These are phyloP conservation scores for Agroathelia rolfsii DNA, from an alignment of 1,284 basidiomycete genomes.

Conservation along the genomic window DNA sequence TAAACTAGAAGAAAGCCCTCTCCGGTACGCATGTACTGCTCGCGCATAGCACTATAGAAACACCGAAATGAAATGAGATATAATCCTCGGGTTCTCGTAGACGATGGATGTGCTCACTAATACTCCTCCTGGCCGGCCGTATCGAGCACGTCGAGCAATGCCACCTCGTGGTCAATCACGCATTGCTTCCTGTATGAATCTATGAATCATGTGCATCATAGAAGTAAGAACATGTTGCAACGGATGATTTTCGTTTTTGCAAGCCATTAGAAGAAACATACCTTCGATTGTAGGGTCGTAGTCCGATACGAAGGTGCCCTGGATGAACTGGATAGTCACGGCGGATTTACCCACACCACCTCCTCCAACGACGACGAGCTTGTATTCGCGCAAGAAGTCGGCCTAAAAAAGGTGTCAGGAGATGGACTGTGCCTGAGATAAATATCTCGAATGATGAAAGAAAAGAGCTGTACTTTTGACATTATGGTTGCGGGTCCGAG, in stretches of 20 bases:
- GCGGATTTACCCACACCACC: slow-evolving; percentile 44
- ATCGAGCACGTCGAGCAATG: slow-evolving; percentile 69
- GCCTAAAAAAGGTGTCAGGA: slow-evolving; percentile 27
- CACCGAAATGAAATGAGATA: too few species aligned
- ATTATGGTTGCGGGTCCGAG: too few species aligned
- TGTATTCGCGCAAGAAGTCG: slow-evolving; percentile 60
- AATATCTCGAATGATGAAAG: too few species aligned
- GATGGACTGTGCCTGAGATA: background rate
- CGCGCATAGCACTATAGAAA: slow-evolving; percentile 56
- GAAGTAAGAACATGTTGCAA: too few species aligned
- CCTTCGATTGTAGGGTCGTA: slow-evolving; percentile 42
- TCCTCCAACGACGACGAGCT: slow-evolving; percentile 71
- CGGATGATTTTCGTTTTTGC: too few species aligned
- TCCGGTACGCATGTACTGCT: slow-evolving; percentile 68
- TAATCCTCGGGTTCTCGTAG: too few species aligned
- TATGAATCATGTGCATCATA: slow-evolving; percentile 13
- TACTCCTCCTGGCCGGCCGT: slow-evolving; percentile 65
- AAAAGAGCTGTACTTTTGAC: too few species aligned
- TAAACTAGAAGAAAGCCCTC: slow-evolving; percentile 78
- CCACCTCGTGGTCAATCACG: slow-evolving; percentile 71
- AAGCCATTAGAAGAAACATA: slow-evolving; percentile 60
- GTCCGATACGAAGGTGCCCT: too few species aligned
- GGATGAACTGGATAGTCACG: background rate
- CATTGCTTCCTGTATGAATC: slow-evolving; percentile 68
- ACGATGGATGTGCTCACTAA: too few species aligned